phyloP scores from a whole-genome alignment of 2,329 filamentous ascomycete species.

The Talaromyces sp. region DNA sequence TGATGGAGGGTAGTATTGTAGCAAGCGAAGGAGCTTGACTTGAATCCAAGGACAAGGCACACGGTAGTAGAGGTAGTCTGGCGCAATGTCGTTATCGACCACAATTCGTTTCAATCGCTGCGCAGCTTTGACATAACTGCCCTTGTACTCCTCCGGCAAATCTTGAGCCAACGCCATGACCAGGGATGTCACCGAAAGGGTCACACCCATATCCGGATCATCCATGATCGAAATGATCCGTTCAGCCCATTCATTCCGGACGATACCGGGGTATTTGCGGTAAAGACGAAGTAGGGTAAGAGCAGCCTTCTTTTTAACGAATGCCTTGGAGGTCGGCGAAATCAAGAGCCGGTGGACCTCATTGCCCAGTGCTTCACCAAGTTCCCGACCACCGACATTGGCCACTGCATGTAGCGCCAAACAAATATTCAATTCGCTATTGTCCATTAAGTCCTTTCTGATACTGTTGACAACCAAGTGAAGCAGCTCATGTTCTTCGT shows the following conservation, averaged over 20 bases:
- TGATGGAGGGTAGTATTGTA: constrained; percentile 96
- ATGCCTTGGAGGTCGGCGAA: constrained; percentile 93
- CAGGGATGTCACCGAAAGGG: constrained; percentile 90
- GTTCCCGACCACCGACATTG: constrained; percentile 93
- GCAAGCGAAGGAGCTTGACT: constrained; percentile 84
- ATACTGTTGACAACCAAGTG: constrained; percentile 98
- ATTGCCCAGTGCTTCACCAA: constrained; percentile 88
- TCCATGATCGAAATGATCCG: constrained; percentile 99
- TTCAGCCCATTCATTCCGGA: constrained; percentile 96
- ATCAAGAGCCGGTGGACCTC: constrained; percentile 95
- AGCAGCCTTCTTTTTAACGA: constrained; percentile 99
- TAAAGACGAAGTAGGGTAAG: constrained; percentile 90
- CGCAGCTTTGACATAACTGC: constrained; percentile 91
- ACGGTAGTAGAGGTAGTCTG: constrained; percentile 97
- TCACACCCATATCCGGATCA: constrained; percentile 89
- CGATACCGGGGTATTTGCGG: constrained; percentile 89
- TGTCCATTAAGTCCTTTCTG: constrained; percentile 88
- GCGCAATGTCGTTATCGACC: constrained; percentile 83
- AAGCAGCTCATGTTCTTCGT: constrained; percentile 94
- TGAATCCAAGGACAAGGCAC: constrained; percentile 99
- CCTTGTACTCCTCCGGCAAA: constrained; percentile 89
- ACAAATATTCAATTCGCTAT: constrained; percentile 98
- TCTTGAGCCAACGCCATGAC: constrained; percentile 95
- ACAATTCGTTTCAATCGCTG: constrained; percentile 85
- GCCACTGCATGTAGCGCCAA: constrained; percentile 95